A percentile compares a stretch with the other conserved stretches of the same genome.
Conservation (phyloP, 345 rosid species). For the Aethionema arabicum region DNA sequence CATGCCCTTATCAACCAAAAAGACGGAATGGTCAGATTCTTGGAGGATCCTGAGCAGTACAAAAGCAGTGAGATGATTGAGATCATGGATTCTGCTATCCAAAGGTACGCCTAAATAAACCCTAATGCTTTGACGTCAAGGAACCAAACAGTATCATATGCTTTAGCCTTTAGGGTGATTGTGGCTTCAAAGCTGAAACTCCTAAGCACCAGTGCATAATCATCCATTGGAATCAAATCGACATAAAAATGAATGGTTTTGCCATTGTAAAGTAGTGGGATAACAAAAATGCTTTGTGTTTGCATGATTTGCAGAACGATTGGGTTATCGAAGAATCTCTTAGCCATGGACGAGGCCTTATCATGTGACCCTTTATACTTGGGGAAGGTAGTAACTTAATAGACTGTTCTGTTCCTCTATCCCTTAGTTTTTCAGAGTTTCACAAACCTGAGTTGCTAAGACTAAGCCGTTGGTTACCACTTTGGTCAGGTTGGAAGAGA, state of each 20-base stretch:
- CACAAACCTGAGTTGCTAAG: slow-evolving; percentile 19
- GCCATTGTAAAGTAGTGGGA: slow-evolving; percentile 12
- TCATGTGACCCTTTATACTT: slow-evolving; percentile 81
- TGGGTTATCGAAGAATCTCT: slow-evolving; percentile 77
- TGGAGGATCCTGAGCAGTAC: slow-evolving; percentile 97
- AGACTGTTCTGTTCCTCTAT: neutral
- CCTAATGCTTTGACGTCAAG: slow-evolving; percentile 1
- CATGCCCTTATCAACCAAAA: slow-evolving; percentile 95
- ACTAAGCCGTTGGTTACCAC: slow-evolving; percentile 14
- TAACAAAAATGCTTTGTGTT: neutral
- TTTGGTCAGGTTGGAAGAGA: slow-evolving; percentile 73
- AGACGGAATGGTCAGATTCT: slow-evolving; percentile 99
- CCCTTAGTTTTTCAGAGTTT: too few relatives aligned
- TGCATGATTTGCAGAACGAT: slow-evolving; percentile 56
- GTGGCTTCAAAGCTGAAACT: slow-evolving; percentile 4
- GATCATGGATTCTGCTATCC: slow-evolving; percentile 75
- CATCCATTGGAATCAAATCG: slow-evolving; percentile 10
- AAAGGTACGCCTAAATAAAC: slow-evolving; percentile 55
- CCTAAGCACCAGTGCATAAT: neutral
- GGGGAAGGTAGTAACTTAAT: slow-evolving; percentile 53
- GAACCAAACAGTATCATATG: slow-evolving; percentile 13
- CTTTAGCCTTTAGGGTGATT: neutral
- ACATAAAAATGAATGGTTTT: neutral
- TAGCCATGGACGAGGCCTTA: slow-evolving; percentile 70
- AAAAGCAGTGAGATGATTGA: slow-evolving; percentile 87